Conservation (phyloP, 2,329 filamentous ascomycete genomes). For the Fusarium longipes region DNA sequence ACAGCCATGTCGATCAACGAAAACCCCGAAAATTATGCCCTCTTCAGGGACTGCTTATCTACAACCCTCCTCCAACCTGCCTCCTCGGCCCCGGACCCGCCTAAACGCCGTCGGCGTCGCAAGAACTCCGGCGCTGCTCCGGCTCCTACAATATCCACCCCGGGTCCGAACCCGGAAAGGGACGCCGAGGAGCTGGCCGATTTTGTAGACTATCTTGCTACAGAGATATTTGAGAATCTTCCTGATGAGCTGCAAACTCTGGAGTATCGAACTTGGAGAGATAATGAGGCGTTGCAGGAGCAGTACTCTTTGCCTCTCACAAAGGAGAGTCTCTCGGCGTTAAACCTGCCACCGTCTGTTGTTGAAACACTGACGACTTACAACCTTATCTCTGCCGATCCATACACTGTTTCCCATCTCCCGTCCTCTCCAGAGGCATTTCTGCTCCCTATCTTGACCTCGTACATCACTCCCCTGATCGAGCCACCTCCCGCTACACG, state of each 20-base stretch:
- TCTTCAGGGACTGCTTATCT: constrained; percentile 81
- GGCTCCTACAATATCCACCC: constrained; percentile 17
- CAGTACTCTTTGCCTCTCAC: constrained; percentile 70
- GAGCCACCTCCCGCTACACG: constrained; percentile 73
- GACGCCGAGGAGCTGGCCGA: constrained; percentile 78
- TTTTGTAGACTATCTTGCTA: constrained; percentile 83
- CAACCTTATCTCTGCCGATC: constrained; percentile 63
- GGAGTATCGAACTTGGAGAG: constrained; percentile 65
- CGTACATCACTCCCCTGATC: constrained; percentile 69
- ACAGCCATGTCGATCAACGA: constrained; percentile 37
- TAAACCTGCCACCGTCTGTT: constrained; percentile 66
- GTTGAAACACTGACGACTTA: constrained; percentile 77
- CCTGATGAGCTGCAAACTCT: constrained; percentile 70
- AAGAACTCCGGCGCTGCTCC: constrained; percentile 33
- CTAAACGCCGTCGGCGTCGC: constrained; percentile 57
- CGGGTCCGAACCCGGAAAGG: constrained; percentile 28
- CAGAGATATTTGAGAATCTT: constrained; percentile 74
- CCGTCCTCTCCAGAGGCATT: constrained; percentile 63
- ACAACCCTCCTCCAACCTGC: constrained; percentile 73
- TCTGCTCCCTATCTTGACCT: constrained; percentile 70
- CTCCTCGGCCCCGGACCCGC: constrained; percentile 55
- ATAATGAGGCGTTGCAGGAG: constrained; percentile 57
- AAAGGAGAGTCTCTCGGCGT: constrained; percentile 60
- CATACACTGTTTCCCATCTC: constrained; percentile 48
- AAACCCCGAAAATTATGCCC: constrained; percentile 56